phyloP scores from a whole-genome alignment of 1,284 basidiomycete genomes.

The Inonotus hispidus region DNA sequence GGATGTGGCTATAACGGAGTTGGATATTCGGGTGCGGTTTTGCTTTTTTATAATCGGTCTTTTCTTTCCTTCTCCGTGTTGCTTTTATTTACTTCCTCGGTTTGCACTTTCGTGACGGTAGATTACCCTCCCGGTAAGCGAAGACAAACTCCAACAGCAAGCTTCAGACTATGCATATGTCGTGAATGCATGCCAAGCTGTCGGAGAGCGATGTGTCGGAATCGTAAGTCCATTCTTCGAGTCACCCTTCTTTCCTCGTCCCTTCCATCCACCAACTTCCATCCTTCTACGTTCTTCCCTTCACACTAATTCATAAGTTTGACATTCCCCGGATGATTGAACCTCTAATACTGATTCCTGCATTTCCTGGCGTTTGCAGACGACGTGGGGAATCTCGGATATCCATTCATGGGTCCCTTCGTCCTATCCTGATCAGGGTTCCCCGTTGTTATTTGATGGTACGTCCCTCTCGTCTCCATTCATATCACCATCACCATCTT shows the following conservation, averaged over 20 bases:
- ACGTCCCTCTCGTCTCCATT: not conserved
- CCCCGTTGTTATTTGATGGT: conserved; percentile 21
- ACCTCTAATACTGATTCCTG: not conserved
- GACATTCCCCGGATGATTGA: no score
- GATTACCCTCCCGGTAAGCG: conserved; percentile 49
- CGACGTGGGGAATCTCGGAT: conserved; percentile 16
- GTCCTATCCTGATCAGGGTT: conserved; percentile 34
- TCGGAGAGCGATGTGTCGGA: conserved; percentile 41
- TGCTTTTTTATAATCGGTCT: not conserved
- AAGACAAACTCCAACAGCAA: conserved; percentile 44
- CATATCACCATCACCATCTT: not conserved
- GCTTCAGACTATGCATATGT: conserved; percentile 50
- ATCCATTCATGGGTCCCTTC: conserved; percentile 50
- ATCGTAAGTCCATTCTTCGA: conserved; percentile 45
- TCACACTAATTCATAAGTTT: no score
- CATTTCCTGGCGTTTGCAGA: not conserved
- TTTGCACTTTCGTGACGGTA: not conserved
- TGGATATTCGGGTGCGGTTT: conserved; percentile 41
- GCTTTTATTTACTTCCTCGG: not conserved
- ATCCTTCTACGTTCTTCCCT: no score
- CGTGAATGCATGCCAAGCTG: conserved; percentile 46
- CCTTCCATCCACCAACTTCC: not conserved
- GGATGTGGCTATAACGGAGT: conserved; percentile 54
- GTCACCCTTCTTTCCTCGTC: no score
- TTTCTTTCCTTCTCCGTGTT: not conserved